Evolutionary conservation across 305 asterid genomes (phyloP).

Genomic region (Fraxinus greggii): DNA sequence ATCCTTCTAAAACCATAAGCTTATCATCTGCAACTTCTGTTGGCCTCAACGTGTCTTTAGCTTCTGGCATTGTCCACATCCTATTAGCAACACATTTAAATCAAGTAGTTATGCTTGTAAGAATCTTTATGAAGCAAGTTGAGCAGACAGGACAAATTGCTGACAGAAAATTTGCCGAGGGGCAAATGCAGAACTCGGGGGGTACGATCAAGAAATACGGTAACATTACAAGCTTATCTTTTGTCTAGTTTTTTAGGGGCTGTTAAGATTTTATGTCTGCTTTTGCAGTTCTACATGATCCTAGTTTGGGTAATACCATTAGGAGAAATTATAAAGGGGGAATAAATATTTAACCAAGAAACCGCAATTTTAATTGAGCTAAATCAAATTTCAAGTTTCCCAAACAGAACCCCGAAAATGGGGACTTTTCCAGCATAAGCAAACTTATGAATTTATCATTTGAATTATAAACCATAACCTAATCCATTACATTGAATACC

Average conservation of each 20-base stretch:
- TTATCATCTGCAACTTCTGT: conserved; percentile 41
- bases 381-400: conserved; percentile 9
- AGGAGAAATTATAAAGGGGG: not conserved
- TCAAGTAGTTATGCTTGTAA: conserved; percentile 3
- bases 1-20: conserved; percentile 55
- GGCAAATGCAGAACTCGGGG: not conserved
- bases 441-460: not conserved
- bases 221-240: not conserved
- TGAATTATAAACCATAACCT: conserved; percentile 11
- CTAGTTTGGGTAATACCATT: not conserved
- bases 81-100: conserved; percentile 37
- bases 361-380: not conserved
- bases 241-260: not conserved
- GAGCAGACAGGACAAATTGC: not conserved
- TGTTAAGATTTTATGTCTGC: not conserved
- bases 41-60: conserved; percentile 45
- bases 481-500: conserved; percentile 18
- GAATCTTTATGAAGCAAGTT: conserved; percentile 1
- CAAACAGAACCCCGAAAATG: not conserved
- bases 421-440: not conserved
- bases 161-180: not conserved
- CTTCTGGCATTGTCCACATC: conserved; percentile 86
- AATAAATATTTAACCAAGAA: not conserved
- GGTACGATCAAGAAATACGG: not conserved
- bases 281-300: not conserved